These are phyloP conservation scores for Vitis vinifera DNA, from an alignment of 164 flowering plant genomes.

Conservation along the genomic window ASM3070453v1 NC_081812.1:20650001-20650500, in stretches of 20 bases:
- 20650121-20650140: constrained; percentile 83
- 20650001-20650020: constrained; percentile 3
- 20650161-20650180: background rate
- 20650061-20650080: constrained; percentile 92
- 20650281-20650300: constrained; percentile 85
- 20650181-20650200: constrained; percentile 5
- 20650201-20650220: constrained; percentile 80
- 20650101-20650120: constrained; percentile 90
- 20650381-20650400: constrained; percentile 82
- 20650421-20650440: constrained; percentile 92
- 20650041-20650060: constrained; percentile 87
- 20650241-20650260: constrained; percentile 97
- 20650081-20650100: constrained; percentile 83
- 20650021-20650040: constrained; percentile 86
- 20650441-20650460: constrained; percentile 16
- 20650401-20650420: constrained; percentile 96
- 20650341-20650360: constrained; percentile 96
- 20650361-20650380: constrained; percentile 92
- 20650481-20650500: constrained; percentile 2
- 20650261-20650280: constrained; percentile 81
- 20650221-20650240: constrained; percentile 97
- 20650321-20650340: constrained; percentile 95
- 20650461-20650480: no score
- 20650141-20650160: background rate
- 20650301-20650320: constrained; percentile 99